Base-by-base conservation (phyloP, 495 filamentous ascomycete genomes). In the Lasiosphaeria ovina region DNA sequence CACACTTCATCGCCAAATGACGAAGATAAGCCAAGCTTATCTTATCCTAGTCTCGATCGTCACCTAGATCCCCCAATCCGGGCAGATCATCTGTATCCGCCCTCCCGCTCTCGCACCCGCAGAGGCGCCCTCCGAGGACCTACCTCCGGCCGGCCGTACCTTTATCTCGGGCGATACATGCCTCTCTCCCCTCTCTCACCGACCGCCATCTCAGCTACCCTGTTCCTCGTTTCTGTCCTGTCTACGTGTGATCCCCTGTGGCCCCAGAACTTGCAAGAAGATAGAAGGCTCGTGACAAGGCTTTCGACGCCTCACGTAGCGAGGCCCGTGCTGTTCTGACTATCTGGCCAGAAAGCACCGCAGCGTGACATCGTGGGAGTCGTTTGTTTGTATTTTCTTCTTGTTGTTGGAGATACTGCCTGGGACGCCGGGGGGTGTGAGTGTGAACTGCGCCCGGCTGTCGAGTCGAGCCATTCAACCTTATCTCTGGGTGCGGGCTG, bases 11-110 rank as follows among this genome's bases (percentile, higher is more conserved):
- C 59, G 47, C 31, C 71, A 71, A 77, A 81, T 80, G 79, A 80
- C 79, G 79, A 75, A 73, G 72, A 77, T 77, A 79, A 77, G 69
- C 74, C 72, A 73, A 66, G 67, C 77, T 79, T 78, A 81, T 80
- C 78, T 81, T 52, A 76, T 77, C 63, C 74, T 81, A 55, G 79
- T 66, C 62, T 78, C 79, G 53, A 73, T 80, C 68, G 66, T 79
- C 67, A 81, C 79, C 64, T 80, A 79, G 69, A 69, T 64, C 63
- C 58, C 63, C 68, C 61, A 58, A 64, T 60, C 63, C 54, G 49
- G 54, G 17, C 47, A 38, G 55, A 50, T 58, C 51, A 58, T 58
- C 64, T 54, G 35, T 8, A 51, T 44, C 61, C 60, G 59, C 61
- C 57, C 60, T 17, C 8, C 24, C 32, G 24, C 17, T 50, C 24